A percentile compares a stretch with the other conserved stretches of the same genome.
Evolutionary conservation across 176 grass and related monocot species (phyloP).

Genomic region (Tillandsia leiboldiana): DNA sequence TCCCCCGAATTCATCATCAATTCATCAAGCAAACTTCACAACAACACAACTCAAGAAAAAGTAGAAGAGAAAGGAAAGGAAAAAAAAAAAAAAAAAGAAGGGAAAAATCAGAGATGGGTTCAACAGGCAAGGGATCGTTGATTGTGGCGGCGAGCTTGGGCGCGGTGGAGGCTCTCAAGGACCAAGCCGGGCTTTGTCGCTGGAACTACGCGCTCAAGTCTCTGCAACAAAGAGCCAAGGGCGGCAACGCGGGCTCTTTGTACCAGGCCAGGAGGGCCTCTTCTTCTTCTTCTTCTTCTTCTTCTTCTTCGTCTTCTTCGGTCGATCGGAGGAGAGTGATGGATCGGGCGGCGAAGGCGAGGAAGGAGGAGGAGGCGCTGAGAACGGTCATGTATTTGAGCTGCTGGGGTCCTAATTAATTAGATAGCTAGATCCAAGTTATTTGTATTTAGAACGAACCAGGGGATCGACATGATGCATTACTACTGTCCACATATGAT

Average conservation of each 20-base stretch:
- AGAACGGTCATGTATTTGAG: conserved; percentile 44
- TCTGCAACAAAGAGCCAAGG: conserved; percentile 16
- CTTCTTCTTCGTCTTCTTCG: not conserved
- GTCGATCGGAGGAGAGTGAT: conserved; percentile 20
- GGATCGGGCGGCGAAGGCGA: conserved; percentile 10
- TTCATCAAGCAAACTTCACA: not conserved
- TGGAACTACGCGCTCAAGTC: conserved; percentile 44
- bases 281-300: not conserved
- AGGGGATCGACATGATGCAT: too few species aligned
- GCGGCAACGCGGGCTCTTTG: not conserved
- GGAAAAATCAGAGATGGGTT: not conserved
- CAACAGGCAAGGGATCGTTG: conserved; percentile 11
- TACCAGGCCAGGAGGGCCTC: not conserved
- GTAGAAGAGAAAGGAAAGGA: too few species aligned
- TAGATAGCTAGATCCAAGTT: not conserved
- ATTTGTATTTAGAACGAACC: not conserved
- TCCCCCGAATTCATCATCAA: not conserved
- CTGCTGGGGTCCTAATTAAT: conserved; percentile 56
- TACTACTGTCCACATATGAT: too few species aligned
- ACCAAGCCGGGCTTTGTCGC: conserved; percentile 36
- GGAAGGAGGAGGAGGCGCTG: conserved; percentile 45
- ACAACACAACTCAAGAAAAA: not conserved
- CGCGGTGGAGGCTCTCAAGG: conserved; percentile 44
- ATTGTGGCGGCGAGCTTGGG: conserved; percentile 33
- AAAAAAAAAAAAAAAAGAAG: not conserved